Evolutionary conservation across 768 basidiomycete species (phyloP).

Genomic region (Tremella mesenterica): DNA sequence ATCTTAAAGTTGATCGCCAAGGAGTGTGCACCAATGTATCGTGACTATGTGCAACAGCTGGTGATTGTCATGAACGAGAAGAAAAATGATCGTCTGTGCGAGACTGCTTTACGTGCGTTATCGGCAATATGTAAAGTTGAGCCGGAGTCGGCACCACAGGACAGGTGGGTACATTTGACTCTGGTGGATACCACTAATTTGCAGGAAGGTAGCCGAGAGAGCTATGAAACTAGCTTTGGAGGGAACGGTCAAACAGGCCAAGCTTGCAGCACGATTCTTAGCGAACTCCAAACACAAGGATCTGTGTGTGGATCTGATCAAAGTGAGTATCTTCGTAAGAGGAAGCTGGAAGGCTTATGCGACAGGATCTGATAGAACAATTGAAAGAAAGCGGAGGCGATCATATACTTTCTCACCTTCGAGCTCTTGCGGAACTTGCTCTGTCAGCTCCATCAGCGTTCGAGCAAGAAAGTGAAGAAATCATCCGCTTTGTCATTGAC

Average conservation of each 20-base stretch:
- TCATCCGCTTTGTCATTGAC: conserved; percentile 57
- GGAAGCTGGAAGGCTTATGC: neutral
- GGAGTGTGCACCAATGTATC: conserved; percentile 62
- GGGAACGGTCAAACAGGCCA: conserved; percentile 60
- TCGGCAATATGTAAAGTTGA: conserved; percentile 60
- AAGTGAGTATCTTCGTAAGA: conserved; percentile 49
- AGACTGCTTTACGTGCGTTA: conserved; percentile 67
- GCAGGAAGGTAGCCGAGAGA: conserved; percentile 61
- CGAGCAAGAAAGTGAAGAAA: conserved; percentile 64
- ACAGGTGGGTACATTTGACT: conserved; percentile 54
- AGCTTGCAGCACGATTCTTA: conserved; percentile 73
- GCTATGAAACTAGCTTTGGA: conserved; percentile 56
- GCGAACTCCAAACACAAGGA: conserved; percentile 54
- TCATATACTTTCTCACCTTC: conserved; percentile 57
- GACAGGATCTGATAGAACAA: conserved; percentile 4
- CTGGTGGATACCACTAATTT: neutral
- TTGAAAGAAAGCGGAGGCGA: conserved; percentile 44
- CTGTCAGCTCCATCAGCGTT: conserved; percentile 62
- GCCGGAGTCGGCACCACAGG: conserved; percentile 52
- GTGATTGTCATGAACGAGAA: conserved; percentile 60
- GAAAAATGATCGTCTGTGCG: conserved; percentile 53
- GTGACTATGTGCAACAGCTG: conserved; percentile 66
- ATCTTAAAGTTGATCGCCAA: conserved; percentile 56
- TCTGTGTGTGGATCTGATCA: conserved; percentile 54
- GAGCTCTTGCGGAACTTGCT: conserved; percentile 67